Evolutionary conservation across 2,329 filamentous ascomycete genomes (phyloP).

Genomic region (Eutypa lata): DNA sequence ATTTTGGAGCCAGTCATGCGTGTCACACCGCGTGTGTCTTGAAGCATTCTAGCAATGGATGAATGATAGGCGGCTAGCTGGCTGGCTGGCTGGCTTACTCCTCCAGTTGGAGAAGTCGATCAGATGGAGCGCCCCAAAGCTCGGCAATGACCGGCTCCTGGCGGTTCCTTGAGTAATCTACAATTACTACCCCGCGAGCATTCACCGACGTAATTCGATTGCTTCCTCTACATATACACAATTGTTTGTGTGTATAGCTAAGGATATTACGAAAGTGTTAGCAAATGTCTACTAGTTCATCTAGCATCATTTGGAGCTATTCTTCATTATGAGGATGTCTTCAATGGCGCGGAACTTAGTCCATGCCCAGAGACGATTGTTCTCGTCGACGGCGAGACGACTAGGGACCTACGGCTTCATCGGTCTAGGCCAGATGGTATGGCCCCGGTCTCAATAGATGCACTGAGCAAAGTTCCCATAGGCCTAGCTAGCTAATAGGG

Average conservation of each 20-base stretch:
- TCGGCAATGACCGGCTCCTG: conserved; percentile 12
- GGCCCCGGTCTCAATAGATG: conserved; percentile 16
- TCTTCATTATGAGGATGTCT: conserved; percentile 43
- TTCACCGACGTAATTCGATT: not conserved
- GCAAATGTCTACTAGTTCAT: not conserved
- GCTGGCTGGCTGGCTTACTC: not conserved
- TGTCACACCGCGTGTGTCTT: not conserved
- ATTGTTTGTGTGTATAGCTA: not conserved
- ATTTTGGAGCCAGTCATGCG: not conserved
- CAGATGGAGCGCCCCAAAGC: not conserved
- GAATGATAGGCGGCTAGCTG: not conserved
- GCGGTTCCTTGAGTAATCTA: conserved; percentile 5
- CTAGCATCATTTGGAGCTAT: conserved; percentile 21
- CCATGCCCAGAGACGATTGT: conserved; percentile 42
- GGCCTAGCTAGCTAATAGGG: conserved; percentile 5
- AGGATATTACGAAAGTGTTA: not conserved
- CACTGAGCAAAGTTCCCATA: not conserved
- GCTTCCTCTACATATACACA: not conserved
- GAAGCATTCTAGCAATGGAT: not conserved
- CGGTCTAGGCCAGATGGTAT: conserved; percentile 60
- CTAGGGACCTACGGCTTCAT: conserved; percentile 57
- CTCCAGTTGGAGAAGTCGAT: not conserved
- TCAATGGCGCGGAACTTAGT: conserved; percentile 35
- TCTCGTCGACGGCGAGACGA: conserved; percentile 45
- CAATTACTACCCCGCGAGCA: not conserved